These are phyloP conservation scores for Naematelia aurantialba DNA, from an alignment of 768 basidiomycete species.

Conservation along the genomic window DNA sequence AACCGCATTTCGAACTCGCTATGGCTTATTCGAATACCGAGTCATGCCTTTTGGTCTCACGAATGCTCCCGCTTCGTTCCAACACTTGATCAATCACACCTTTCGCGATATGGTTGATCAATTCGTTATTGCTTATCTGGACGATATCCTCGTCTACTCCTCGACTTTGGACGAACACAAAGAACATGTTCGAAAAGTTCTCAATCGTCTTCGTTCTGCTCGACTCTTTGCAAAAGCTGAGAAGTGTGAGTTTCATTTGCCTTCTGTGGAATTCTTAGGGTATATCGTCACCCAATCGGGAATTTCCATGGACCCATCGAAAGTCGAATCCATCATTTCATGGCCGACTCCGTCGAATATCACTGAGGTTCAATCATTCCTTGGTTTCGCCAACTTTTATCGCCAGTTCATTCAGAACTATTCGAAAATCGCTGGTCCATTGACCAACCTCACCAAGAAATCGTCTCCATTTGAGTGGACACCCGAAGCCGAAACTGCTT, in stretches of 20 bases:
- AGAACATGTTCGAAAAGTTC: slow-evolving; percentile 18
- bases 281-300: slow-evolving; percentile 13
- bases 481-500: slow-evolving; percentile 4
- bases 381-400: slow-evolving; percentile 37
- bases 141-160: slow-evolving; percentile 39
- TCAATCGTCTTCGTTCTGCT: slow-evolving; percentile 15
- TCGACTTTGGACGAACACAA: slow-evolving; percentile 17
- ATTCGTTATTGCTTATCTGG: slow-evolving; percentile 20
- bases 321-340: slow-evolving; percentile 11
- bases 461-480: slow-evolving; percentile 4
- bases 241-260: slow-evolving; percentile 32
- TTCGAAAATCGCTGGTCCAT: slow-evolving; percentile 19
- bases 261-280: slow-evolving; percentile 26
- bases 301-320: slow-evolving; percentile 11
- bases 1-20: too few species aligned
- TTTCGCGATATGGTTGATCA: slow-evolving; percentile 24
- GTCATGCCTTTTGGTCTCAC: too few species aligned
- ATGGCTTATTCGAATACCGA: too few species aligned
- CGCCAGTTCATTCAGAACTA: slow-evolving; percentile 32
- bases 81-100: slow-evolving; percentile 33
- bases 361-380: slow-evolving; percentile 18
- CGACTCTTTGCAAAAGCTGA: slow-evolving; percentile 19
- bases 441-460: slow-evolving; percentile 17
- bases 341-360: slow-evolving; percentile 23
- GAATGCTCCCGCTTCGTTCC: too few species aligned